Base-by-base conservation (phyloP, 768 basidiomycete species). In the Hygrophorus russula region DNA sequence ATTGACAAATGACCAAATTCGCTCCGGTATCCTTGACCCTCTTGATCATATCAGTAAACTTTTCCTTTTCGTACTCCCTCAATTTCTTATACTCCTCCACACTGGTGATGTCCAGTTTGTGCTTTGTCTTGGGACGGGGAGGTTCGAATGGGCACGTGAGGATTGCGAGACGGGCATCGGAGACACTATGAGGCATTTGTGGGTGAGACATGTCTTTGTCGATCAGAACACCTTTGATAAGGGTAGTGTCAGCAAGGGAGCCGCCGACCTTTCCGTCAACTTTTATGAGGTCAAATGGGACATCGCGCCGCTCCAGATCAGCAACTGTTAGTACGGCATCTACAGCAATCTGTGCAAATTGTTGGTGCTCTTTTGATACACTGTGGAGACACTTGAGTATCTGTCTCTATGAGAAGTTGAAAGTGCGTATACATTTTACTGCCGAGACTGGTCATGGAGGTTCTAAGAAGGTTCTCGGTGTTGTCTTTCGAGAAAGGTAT, bases 151-250 rank as follows among this genome's bases (percentile, higher is more conserved):
- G 92, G 64, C 96, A 99, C 35, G 96, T 99, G 36, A 99, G 76
- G 63, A 99, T 98, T 11, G 94, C 96, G 43, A 99, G 71, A 47
- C 80, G 81, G 42, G 96, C 96, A 60, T 98, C 87, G 51, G 71
- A 74, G 53, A 99, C 82, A 29, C 68, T 71, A 46, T 76, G 80
- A 7, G 94, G 94, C 96, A 99, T 99, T 63, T 96, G 91, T 3
- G 94, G 86, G 57, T 99, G 96, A 10, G 92, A 97, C 86, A 99
- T 94, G 66, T 99, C 94, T 66, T 99, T 99, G 80, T 99, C 96
- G 59, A 99, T 78, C 54, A 99, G 87, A 34, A 99, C 96, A 53
- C 96, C 96, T 55, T 85, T 85, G 69, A 99, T 94, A 53, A 99
- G 76, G 34, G 77, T 79, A 5, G 90, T 98, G 65, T 99, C 96